A percentile compares a stretch with the other conserved stretches of the same genome.
Conservation (phyloP, 2,329 filamentous ascomycete species). For the Dryadomyces sulphureus region DNA sequence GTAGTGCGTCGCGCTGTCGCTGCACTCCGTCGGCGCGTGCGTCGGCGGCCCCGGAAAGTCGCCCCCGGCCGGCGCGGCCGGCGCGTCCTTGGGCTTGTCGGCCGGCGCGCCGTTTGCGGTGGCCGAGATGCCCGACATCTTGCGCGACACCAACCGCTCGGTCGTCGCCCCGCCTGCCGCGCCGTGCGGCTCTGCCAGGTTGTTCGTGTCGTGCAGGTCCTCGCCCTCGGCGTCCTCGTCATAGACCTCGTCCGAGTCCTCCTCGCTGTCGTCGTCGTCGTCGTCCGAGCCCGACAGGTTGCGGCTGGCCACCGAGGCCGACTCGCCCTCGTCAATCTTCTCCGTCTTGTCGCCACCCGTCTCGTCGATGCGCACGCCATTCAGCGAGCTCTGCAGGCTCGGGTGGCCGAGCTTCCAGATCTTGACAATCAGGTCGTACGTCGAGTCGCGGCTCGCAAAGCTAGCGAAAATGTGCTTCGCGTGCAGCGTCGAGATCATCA, state of each 20-base stretch:
- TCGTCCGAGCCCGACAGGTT: conserved; percentile 45
- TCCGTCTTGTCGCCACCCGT: conserved; percentile 84
- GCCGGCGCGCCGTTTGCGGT: conserved; percentile 26
- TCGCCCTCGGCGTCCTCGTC: conserved; percentile 66
- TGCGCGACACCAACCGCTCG: conserved; percentile 53
- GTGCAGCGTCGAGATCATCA: conserved; percentile 91
- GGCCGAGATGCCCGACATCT: conserved; percentile 47
- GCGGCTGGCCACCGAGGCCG: conserved; percentile 24
- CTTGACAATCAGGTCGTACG: conserved; percentile 91
- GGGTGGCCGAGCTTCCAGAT: conserved; percentile 98
- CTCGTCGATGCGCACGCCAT: conserved; percentile 71
- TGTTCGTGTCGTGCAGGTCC: conserved; percentile 28
- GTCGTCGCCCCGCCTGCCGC: conserved; percentile 34
- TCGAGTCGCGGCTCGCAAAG: conserved; percentile 85
- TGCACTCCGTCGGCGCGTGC: conserved; percentile 75
- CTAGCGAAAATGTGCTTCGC: conserved; percentile 93
- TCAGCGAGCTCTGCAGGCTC: conserved; percentile 76
- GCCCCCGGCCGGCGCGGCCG: conserved; percentile 18
- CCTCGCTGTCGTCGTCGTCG: conserved; percentile 54
- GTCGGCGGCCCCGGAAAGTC: conserved; percentile 78
- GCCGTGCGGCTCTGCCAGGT: conserved; percentile 24
- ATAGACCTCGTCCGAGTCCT: conserved; percentile 65
- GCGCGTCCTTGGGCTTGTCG: conserved; percentile 36
- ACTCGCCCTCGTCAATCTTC: conserved; percentile 51
- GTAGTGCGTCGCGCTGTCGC: conserved; percentile 64